Evolutionary conservation across 2,329 filamentous ascomycete genomes (phyloP).

Genomic region (Colletotrichum chlorophyti): DNA sequence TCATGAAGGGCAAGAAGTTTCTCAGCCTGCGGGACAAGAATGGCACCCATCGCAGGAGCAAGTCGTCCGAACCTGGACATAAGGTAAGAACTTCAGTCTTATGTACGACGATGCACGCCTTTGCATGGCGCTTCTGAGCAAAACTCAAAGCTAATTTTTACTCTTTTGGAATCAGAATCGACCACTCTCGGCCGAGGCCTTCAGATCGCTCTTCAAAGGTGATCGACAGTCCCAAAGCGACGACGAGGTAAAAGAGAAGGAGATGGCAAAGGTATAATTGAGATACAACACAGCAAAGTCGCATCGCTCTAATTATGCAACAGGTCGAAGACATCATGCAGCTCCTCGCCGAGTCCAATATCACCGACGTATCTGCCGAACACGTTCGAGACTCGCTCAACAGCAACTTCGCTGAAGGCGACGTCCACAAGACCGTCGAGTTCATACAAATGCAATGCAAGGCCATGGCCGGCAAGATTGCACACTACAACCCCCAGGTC

Average conservation of each 20-base stretch:
- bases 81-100: slow-evolving; percentile 50
- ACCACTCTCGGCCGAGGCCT: slow-evolving; percentile 61
- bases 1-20: slow-evolving; percentile 69
- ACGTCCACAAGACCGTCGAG: slow-evolving; percentile 77
- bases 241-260: slow-evolving; percentile 58
- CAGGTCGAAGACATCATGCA: slow-evolving; percentile 42
- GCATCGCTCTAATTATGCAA: slow-evolving; percentile 4
- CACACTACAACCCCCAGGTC: slow-evolving; percentile 74
- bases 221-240: slow-evolving; percentile 66
- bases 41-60: slow-evolving; percentile 58
- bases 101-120: slow-evolving; percentile 10
- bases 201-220: slow-evolving; percentile 70
- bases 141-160: slow-evolving; percentile 8
- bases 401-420: slow-evolving; percentile 69
- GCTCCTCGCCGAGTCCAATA: slow-evolving; percentile 45
- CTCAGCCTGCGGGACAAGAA: slow-evolving; percentile 74
- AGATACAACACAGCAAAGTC: slow-evolving; percentile 29
- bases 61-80: slow-evolving; percentile 59
- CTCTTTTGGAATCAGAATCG: slow-evolving; percentile 47
- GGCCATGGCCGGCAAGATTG: slow-evolving; percentile 80
- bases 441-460: slow-evolving; percentile 81
- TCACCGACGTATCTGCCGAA: slow-evolving; percentile 61
- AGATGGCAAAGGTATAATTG: slow-evolving; percentile 45
- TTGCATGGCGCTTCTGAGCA: not conserved
- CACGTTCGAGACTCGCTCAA: slow-evolving; percentile 62